Evolutionary conservation across 805 yeast genomes (phyloP), one percentile per base, ranked within the genome.

Genomic region (Metahyphopichia silvanorum): DNA sequence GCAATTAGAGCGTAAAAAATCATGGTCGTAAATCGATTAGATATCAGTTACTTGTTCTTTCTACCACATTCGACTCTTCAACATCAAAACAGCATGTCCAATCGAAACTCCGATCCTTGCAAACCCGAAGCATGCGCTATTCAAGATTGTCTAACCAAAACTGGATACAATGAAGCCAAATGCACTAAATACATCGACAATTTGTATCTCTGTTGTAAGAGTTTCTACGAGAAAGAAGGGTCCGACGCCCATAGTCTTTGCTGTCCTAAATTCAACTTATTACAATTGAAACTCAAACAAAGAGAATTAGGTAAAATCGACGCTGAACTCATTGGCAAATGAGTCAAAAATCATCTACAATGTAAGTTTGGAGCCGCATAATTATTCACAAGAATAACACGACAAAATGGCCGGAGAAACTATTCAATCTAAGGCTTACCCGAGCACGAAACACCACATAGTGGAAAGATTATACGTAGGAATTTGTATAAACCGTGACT

Each of bases 71-170:
- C n/a, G n/a, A n/a, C n/a, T n/a, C n/a, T n/a, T n/a, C n/a, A 19
- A 19, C 21, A 7, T 10, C 7, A 19, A 10, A 19, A 9, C 18
- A 20, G 12, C 9, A 28, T 28, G 31, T 20, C 31, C 10, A 14
- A 15, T 10, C 10, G 18, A 10, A 27, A 27, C 22, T 10, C 29
- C 21, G 71, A 67, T 34, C 75, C 83, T 2, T 86, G 95, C 57
- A 84, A 84, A 50, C 71, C 83, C 5, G 71, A 81, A 42, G 95
- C 95, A 2, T 86, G 95, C 60, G 79, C 78, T 3, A 86, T 86
- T 24, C 95, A 86, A 55, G 83, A 81, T 44, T 88, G 97, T 50
- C 60, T 88, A 7, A 71, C 74, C 32, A 51, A 60, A 16, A 70
- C 71, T 43, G 70, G 74, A 24, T 88, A 78, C 58, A 71, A 85